Evolutionary conservation across 1,284 basidiomycete species (phyloP).

Genomic region (Apiotrichum mycotoxinovorans): DNA sequence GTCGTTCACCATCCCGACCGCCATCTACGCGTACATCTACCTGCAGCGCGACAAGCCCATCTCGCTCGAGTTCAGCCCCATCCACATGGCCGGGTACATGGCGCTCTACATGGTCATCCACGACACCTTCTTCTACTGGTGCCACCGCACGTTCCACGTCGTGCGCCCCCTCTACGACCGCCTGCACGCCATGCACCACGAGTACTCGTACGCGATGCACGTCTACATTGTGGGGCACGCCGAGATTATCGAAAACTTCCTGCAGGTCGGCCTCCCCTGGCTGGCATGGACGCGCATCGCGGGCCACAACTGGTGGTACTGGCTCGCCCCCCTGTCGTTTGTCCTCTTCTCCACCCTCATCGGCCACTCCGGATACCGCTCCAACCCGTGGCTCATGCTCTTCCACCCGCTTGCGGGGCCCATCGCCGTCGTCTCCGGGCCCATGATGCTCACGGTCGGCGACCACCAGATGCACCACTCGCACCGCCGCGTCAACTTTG

Average conservation of each 20-base stretch:
- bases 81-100: neutral
- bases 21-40: neutral
- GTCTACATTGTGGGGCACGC: constrained; percentile 8
- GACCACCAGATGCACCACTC: constrained; percentile 9
- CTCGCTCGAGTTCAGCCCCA: neutral
- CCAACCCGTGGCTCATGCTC: neutral
- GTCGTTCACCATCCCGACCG: constrained; percentile 4
- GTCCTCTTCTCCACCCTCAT: constrained; percentile 7
- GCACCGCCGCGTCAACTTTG: constrained; percentile 9
- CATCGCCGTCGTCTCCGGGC: neutral
- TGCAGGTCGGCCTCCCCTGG: constrained; percentile 7
- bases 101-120: constrained; percentile 8
- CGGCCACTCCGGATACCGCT: constrained; percentile 8
- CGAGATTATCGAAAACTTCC: constrained; percentile 7
- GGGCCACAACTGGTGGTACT: constrained; percentile 9
- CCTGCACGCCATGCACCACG: constrained; percentile 10
- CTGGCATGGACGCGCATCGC: constrained; percentile 3
- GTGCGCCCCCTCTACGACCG: constrained; percentile 2
- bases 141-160: constrained; percentile 4
- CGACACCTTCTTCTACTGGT: constrained; percentile 9
- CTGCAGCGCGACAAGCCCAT: neutral
- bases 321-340: constrained; percentile 2
- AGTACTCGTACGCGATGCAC: constrained; percentile 11
- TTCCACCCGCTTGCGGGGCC: constrained; percentile 5
- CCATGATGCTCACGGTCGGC: neutral